Percentiles rank a stretch among this genome's conserved stretches.
phyloP scores from a whole-genome alignment of 208 protist genomes.

The Histomonas meleagridis region DNA sequence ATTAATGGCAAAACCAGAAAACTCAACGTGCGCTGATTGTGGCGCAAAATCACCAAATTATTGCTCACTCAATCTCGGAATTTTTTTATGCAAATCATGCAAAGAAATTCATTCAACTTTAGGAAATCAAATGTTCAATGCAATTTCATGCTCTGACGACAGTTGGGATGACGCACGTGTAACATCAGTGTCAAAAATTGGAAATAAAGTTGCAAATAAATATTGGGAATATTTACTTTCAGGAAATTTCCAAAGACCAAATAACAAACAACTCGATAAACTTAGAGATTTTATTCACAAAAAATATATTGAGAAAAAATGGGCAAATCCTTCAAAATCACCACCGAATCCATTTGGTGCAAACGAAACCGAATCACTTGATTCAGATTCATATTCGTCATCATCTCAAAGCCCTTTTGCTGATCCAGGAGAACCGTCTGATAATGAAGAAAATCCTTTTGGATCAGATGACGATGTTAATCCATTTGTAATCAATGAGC shows the following conservation, averaged over 20 bases:
- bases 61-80: constrained; percentile 52
- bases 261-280: not conserved
- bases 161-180: constrained; percentile 47
- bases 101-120: constrained; percentile 54
- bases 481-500: no score
- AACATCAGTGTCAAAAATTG: not conserved
- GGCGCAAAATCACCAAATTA: constrained; percentile 34
- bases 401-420: no score
- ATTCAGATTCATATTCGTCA: no score
- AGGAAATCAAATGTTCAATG: constrained; percentile 56
- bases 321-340: not conserved
- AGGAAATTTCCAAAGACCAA: not conserved
- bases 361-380: no score
- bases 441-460: no score
- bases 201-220: constrained; percentile 30
- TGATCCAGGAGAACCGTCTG: no score
- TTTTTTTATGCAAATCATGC: constrained; percentile 58
- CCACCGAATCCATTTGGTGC: no score
- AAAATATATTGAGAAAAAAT: not conserved
- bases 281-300: not conserved
- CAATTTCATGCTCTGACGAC: constrained; percentile 49
- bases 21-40: constrained; percentile 45
- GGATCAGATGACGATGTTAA: no score
- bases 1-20: no score
- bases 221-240: not conserved